Evolutionary conservation across 306 rosid species (phyloP), one percentile per base, ranked within the genome.

Genomic region (Vicia sativa): DNA sequence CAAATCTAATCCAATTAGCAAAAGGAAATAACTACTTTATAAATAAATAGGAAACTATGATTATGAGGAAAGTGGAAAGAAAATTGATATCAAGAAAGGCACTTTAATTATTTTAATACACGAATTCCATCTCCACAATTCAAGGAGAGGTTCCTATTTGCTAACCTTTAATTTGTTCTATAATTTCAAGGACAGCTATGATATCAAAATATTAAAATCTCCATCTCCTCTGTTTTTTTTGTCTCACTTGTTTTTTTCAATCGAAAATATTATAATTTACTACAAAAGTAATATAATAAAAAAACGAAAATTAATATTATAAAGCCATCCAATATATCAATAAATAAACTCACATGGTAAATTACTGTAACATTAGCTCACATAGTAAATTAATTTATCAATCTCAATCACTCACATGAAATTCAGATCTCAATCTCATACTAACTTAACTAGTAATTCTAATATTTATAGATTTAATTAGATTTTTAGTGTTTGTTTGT

Each of bases 81-180:
- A 21, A 26, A 6, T 13, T 55, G n/a, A 61, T 10, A 10, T 5
- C 5, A 61, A 9, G 26, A 64, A 28, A 44, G 4, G 7, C 3
- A 18, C 31, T 16, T 16, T 21, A 16, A 1, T 48, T 18, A 5
- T 13, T 12, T 65, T 43, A 28, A 53, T 37, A 13, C 9, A 23
- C 2, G 63, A 26, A 44, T 15, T 44, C 15, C 8, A 19, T 45
- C 41, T 71, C 41, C 25, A 46, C 39, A 43, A 18, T 15, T 26
- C 2, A 71, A 71, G 44, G 59, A 44, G 62, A 53, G 28, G 38
- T 21, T 45, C 38, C 60, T 38, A 62, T 39, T 60, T 64, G 41
- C 39, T 9, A 64, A 42, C 21, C 19, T 55, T 55, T 63, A 42
- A 11, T 43, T 63, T 43, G 39, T 44, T 44, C 16, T 29, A 14